Conservation (phyloP, 345 rosid species). For the Gossypium herbaceum region DNA sequence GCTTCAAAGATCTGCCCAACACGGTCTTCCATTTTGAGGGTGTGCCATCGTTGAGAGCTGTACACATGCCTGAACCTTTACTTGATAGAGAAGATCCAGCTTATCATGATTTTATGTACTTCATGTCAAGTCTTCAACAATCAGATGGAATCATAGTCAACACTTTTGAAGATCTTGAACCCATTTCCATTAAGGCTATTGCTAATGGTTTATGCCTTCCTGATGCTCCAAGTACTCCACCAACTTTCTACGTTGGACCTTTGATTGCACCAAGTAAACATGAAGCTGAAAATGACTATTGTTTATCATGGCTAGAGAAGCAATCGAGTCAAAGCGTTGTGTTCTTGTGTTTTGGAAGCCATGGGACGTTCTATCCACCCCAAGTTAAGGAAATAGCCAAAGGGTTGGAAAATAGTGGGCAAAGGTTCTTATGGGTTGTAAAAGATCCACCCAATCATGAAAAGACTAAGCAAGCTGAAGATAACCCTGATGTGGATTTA, state of each 20-base stretch:
- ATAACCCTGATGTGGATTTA: conserved; percentile 12
- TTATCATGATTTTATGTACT: conserved; percentile 22
- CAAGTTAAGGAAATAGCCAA: conserved; percentile 44
- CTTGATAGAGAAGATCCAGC: conserved; percentile 25
- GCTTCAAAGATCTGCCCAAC: conserved; percentile 6
- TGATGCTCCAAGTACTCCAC: conserved; percentile 14
- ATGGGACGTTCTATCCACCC: conserved; percentile 30
- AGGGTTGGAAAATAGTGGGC: conserved; percentile 40
- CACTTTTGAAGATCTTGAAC: conserved; percentile 33
- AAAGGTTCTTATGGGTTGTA: conserved; percentile 47
- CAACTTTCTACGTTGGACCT: conserved; percentile 33
- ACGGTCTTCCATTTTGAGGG: conserved; percentile 22
- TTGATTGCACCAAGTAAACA: neutral
- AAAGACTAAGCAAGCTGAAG: conserved; percentile 23
- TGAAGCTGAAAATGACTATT: conserved; percentile 6
- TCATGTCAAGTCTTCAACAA: conserved; percentile 8
- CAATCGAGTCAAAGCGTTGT: conserved; percentile 37
- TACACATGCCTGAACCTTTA: conserved; percentile 16
- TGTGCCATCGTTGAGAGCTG: conserved; percentile 19
- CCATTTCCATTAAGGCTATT: conserved; percentile 22
- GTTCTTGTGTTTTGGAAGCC: conserved; percentile 43
- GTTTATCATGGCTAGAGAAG: conserved; percentile 36
- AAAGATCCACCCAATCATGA: conserved; percentile 31
- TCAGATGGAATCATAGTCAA: conserved; percentile 37
- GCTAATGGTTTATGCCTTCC: conserved; percentile 25